Base-by-base conservation (phyloP, 768 basidiomycete genomes). In the Tulasnella sp. region DNA sequence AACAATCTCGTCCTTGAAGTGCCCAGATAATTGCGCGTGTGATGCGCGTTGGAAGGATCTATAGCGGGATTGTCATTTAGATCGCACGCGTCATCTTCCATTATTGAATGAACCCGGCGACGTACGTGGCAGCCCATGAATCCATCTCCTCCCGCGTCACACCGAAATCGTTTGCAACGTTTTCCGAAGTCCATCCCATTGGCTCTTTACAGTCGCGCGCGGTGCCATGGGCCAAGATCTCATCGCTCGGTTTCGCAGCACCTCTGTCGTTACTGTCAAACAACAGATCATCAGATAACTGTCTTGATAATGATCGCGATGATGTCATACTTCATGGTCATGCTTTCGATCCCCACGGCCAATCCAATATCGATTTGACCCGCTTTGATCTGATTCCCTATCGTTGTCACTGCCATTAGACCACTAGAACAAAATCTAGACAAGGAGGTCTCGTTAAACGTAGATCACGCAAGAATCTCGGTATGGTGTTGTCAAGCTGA, bases 111-210 rank as follows among this genome's bases (percentile, higher is more conserved):
- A n/a, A n/a, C n/a, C n/a, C n/a, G n/a, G n/a, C 11, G 7, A 58
- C 64, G n/a, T 29, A 67, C 48, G 72, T 67, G 1, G 88, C 85
- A 1, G 88, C 84, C 66, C 81, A 84, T 34, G 74, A 75, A 67
- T 92, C 88, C 76, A 88, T 87, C 59, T 84, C 80, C 52, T 86
- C 80, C 34, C 88, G 78, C 50, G 84, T 78, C 60, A 92, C 73
- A 60, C 79, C 71, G 70, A 81, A 90, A 44, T 90, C 86, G 30
- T 72, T 71, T 0, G 88, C 88, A 30, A 92, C 86, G 63, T 89
- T 92, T 71, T 92, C 88, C 64, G 83, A 84, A 4, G 88, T 89
- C 89, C 89, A 90, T 5, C 88, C 88, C 89, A 91, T 92, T 30
- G 85, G 85, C 67, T 81, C 73, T 61, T 53, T 62, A 26, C 65